phyloP scores from a whole-genome alignment of 129 eudicot genomes.

The Ambrosia artemisiifolia region DNA sequence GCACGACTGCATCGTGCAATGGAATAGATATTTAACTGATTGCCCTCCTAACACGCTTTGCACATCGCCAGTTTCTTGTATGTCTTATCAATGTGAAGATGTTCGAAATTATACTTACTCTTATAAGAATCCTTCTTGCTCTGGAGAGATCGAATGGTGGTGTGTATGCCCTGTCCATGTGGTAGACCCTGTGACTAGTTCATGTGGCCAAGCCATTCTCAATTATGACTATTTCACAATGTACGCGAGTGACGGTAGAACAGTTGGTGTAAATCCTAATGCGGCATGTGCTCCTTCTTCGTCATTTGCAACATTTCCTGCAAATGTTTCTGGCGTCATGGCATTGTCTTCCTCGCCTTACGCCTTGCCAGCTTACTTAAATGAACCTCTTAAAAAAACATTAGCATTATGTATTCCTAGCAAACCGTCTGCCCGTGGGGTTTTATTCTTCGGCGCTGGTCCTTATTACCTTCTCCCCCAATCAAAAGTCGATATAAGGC shows the following conservation, averaged over 20 bases:
- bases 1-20: slow-evolving; percentile 32
- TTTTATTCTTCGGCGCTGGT: slow-evolving; percentile 43
- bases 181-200: slow-evolving; percentile 34
- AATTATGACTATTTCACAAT: slow-evolving; percentile 24
- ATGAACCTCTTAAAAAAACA: slow-evolving; percentile 10
- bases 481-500: slow-evolving; percentile 19
- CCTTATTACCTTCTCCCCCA: slow-evolving; percentile 41
- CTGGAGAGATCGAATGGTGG: not conserved
- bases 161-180: slow-evolving; percentile 38
- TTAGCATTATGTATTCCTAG: slow-evolving; percentile 48
- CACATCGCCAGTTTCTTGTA: slow-evolving; percentile 24
- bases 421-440: slow-evolving; percentile 28
- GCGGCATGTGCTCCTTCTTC: slow-evolving; percentile 42
- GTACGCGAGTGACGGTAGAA: slow-evolving; percentile 35
- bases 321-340: slow-evolving; percentile 37
- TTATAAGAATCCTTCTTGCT: slow-evolving; percentile 15
- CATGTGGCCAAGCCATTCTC: slow-evolving; percentile 30
- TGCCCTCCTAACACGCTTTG: slow-evolving; percentile 17
- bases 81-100: slow-evolving; percentile 27
- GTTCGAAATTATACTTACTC: slow-evolving; percentile 26
- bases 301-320: slow-evolving; percentile 31
- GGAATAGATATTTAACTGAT: slow-evolving; percentile 15
- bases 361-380: slow-evolving; percentile 35
- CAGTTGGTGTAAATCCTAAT: slow-evolving; percentile 8
- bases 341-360: slow-evolving; percentile 43